Evolutionary conservation across 257 asterid species (phyloP), one percentile per base, ranked within the genome.

Genomic region (Coffea eugenioides): DNA sequence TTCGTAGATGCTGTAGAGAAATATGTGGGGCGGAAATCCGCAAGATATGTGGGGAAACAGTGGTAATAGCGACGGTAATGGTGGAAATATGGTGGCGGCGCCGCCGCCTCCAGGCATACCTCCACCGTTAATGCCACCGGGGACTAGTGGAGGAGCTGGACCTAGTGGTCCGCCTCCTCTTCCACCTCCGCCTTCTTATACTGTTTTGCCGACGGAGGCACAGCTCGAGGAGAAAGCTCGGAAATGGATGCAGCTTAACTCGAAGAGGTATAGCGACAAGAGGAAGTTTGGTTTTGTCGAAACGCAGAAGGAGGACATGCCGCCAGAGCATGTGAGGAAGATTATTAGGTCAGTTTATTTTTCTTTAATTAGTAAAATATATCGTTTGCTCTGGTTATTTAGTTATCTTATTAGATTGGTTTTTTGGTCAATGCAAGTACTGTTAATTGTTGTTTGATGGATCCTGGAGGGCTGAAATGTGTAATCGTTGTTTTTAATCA

Each of bases 261-360:
- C 95, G 12, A 96, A 96, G 93, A 88, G 98, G 45, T 96, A 93
- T 65, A 90, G 99, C 21, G 99, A 93, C 79, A 96, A 96, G 79
- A 34, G 99, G 82, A 96, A 96, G 88, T 96, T 96, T 39, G 99
- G 99, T 4, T 95, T 96, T 36, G 99, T 96, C 13, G 99, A 96
- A 91, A 92, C 99, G 78, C 99, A 96, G 93, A 96, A 96, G 90
- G 99, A 96, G 86, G 99, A 96, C 80, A 96, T 96, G 99, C 99
- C 99, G 20, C 97, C 97, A 0, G 99, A 96, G 66, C 99, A 96
- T 78, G 99, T 94, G 66, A 81, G 99, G 74, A 95, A 95, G 86
- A 95, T 95, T 82, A 91, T 95, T 65, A 85, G 97, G 99, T 93
- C 69, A 61, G 84, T 57, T 65, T 69, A 65, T 65, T 9, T 71